Conservation (phyloP, 2,329 filamentous ascomycete species). For the Xylogone sp. region DNA sequence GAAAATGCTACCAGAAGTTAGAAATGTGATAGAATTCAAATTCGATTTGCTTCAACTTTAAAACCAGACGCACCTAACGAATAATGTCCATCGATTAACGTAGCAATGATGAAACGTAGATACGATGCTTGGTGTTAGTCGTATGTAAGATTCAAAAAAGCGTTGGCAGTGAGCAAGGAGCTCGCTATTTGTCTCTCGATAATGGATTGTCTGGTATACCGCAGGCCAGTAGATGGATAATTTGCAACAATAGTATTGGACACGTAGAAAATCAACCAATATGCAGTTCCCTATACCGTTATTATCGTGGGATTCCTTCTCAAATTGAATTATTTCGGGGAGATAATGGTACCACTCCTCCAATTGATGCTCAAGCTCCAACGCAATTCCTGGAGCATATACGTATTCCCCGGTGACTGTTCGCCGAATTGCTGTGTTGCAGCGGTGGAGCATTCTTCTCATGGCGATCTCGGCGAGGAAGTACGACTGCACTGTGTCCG, state of each 20-base stretch:
- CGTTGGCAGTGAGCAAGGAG: too few relatives aligned
- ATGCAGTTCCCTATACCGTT: not conserved
- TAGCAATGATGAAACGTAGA: too few relatives aligned
- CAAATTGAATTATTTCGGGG: constrained; percentile 24
- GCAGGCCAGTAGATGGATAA: not conserved
- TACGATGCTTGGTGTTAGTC: too few relatives aligned
- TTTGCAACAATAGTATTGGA: not conserved
- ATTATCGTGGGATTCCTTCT: constrained; percentile 3
- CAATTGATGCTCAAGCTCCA: constrained; percentile 29
- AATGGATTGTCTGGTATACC: too few relatives aligned
- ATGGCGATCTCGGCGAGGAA: constrained; percentile 30
- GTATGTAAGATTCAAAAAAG: too few relatives aligned
- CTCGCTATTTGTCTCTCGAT: too few relatives aligned
- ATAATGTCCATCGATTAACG: too few relatives aligned
- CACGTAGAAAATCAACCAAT: not conserved
- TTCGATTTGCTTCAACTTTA: too few relatives aligned
- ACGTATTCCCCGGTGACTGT: constrained; percentile 9
- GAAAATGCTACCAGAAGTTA: too few relatives aligned
- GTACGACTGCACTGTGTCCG: constrained; percentile 11
- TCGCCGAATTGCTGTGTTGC: constrained; percentile 19
- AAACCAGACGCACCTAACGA: too few relatives aligned
- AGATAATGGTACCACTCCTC: constrained; percentile 30
- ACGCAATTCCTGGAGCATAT: constrained; percentile 23
- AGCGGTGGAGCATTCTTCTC: constrained; percentile 29
- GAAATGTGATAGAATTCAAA: too few relatives aligned